A percentile compares a stretch with the other conserved stretches of the same genome.
These are phyloP conservation scores for Pichia ethanolica DNA, from an alignment of 805 yeast genomes.

Conservation along the genomic window DNA sequence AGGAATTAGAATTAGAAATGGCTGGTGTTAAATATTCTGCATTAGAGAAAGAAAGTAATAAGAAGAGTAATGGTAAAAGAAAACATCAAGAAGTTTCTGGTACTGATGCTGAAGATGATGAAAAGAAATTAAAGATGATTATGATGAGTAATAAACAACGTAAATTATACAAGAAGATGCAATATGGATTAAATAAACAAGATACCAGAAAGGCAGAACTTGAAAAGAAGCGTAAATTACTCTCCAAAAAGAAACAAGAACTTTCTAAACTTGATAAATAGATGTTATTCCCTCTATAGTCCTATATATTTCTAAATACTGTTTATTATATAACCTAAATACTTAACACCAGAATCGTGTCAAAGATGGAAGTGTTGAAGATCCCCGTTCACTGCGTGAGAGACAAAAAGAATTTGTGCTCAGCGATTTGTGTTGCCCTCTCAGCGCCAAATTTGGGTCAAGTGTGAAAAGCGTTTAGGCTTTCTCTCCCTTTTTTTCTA, in stretches of 20 bases:
- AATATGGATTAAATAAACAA: conserved; percentile 79
- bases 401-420: too few relatives aligned
- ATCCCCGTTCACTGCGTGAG: too few relatives aligned
- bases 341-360: too few relatives aligned
- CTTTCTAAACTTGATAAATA: conserved; percentile 6
- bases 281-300: neutral
- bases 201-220: conserved; percentile 65
- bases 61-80: conserved; percentile 27
- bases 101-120: conserved; percentile 53
- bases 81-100: conserved; percentile 35
- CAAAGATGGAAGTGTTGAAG: too few relatives aligned
- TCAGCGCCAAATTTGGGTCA: too few relatives aligned
- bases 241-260: conserved; percentile 51
- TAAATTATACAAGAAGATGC: conserved; percentile 91
- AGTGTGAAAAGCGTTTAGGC: too few relatives aligned
- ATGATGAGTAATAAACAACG: conserved; percentile 98
- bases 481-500: too few relatives aligned
- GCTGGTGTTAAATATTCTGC: conserved; percentile 77
- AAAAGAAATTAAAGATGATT: conserved; percentile 85
- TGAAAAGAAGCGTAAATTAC: conserved; percentile 59
- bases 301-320: too few relatives aligned
- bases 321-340: too few relatives aligned
- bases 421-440: too few relatives aligned
- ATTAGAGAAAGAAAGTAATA: conserved; percentile 22
- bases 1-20: conserved; percentile 86